These are phyloP conservation scores for Colletotrichum graminicola DNA, from an alignment of 2,329 filamentous ascomycete genomes.

Conservation along the genomic window DNA sequence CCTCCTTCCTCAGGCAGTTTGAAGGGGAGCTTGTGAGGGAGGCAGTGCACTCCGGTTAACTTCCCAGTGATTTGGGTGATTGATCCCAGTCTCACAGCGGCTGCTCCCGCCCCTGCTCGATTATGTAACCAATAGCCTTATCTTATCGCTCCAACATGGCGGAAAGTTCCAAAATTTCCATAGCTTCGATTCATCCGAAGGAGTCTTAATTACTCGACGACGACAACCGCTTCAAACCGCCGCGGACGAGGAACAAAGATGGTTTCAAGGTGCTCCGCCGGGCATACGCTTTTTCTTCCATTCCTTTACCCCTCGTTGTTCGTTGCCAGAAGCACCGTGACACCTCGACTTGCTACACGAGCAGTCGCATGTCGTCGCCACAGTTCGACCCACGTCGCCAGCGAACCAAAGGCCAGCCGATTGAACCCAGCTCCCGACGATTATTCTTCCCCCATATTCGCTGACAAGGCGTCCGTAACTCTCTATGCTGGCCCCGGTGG, in stretches of 20 bases:
- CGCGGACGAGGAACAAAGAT: slow-evolving; percentile 47
- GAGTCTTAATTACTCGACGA: not conserved
- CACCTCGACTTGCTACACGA: slow-evolving; percentile 46
- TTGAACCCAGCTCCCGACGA: slow-evolving; percentile 88
- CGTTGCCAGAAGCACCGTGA: slow-evolving; percentile 46
- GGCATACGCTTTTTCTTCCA: slow-evolving; percentile 55
- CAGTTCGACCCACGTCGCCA: slow-evolving; percentile 41
- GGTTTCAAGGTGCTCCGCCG: slow-evolving; percentile 56
- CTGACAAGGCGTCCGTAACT: slow-evolving; percentile 84
- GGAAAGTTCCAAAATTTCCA: slow-evolving; percentile 35
- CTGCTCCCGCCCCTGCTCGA: slow-evolving; percentile 27
- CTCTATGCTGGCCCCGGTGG: slow-evolving; percentile 86
- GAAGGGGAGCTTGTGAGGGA: slow-evolving; percentile 23
- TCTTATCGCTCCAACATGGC: slow-evolving; percentile 26
- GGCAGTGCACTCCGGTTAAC: slow-evolving; percentile 24
- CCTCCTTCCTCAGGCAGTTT: slow-evolving; percentile 13
- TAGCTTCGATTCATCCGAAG: slow-evolving; percentile 15
- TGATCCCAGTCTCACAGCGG: slow-evolving; percentile 27
- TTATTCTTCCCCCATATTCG: slow-evolving; percentile 85
- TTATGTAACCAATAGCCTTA: slow-evolving; percentile 30
- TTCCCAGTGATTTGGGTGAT: slow-evolving; percentile 2
- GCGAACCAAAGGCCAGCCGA: slow-evolving; percentile 56
- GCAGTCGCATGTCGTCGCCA: slow-evolving; percentile 40
- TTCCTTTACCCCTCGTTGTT: slow-evolving; percentile 66
- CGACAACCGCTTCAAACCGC: not conserved